Percentiles rank a stretch among this genome's conserved stretches.
phyloP scores from a whole-genome alignment of 805 yeast species.

The Saturnispora hagleri region DNA sequence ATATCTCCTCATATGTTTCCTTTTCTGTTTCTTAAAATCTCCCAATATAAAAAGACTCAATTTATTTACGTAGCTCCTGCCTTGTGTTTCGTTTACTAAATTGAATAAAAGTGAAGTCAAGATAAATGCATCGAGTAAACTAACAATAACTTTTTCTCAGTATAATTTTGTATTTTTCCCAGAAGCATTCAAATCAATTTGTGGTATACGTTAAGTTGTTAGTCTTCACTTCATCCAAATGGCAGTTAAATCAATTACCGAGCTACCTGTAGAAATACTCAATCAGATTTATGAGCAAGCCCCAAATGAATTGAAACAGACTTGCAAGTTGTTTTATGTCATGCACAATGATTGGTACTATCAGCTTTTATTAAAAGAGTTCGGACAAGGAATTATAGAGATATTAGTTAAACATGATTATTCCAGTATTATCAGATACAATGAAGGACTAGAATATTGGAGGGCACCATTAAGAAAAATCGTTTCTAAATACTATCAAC shows the following conservation, averaged over 20 bases:
- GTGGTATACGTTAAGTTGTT: background rate
- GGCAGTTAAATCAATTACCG: conserved; percentile 12
- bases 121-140: background rate
- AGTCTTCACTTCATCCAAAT: background rate
- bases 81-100: too few relatives aligned
- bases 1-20: background rate
- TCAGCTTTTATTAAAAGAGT: conserved; percentile 27
- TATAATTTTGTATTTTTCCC: background rate
- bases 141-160: background rate
- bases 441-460: conserved; percentile 31
- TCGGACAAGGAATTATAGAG: conserved; percentile 20
- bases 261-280: conserved; percentile 25
- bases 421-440: conserved; percentile 22
- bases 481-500: conserved; percentile 16
- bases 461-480: conserved; percentile 21
- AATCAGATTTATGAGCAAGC: conserved; percentile 19
- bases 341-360: conserved; percentile 42
- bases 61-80: too few relatives aligned
- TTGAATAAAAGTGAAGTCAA: too few relatives aligned
- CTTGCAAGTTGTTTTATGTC: conserved; percentile 32
- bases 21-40: background rate
- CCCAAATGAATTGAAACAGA: conserved; percentile 24
- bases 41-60: too few relatives aligned
- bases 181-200: background rate
- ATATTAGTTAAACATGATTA: conserved; percentile 19